Base-by-base conservation (phyloP, 345 rosid genomes). In the Moricandia arvensis region DNA sequence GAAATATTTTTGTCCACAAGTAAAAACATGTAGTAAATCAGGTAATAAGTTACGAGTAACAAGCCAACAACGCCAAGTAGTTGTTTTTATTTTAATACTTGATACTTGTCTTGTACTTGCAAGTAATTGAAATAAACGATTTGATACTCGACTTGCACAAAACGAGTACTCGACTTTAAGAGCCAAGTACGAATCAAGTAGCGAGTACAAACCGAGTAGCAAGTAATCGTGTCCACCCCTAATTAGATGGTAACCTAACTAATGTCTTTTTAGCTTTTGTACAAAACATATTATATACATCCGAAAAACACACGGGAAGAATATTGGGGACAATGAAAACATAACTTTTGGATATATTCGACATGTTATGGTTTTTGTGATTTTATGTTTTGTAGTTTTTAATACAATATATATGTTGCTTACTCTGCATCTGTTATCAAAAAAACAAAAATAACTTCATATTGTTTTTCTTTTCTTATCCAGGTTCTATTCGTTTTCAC, bases 161-260 rank as follows among this genome's bases (percentile, higher is more conserved):
- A n/a, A n/a, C n/a, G n/a, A n/a, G n/a, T n/a, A n/a, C n/a, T n/a
- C n/a, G n/a, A n/a, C n/a, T n/a, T n/a, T n/a, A n/a, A n/a, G n/a
- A n/a, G n/a, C n/a, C n/a, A n/a, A n/a, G n/a, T n/a, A n/a, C n/a
- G n/a, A n/a, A n/a, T n/a, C n/a, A n/a, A n/a, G n/a, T n/a, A n/a
- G n/a, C n/a, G n/a, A n/a, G n/a, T n/a, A n/a, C n/a, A n/a, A n/a
- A n/a, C n/a, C n/a, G n/a, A n/a, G n/a, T n/a, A n/a, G n/a, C n/a
- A n/a, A n/a, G n/a, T n/a, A n/a, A n/a, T n/a, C n/a, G n/a, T n/a
- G n/a, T n/a, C n/a, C n/a, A n/a, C n/a, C n/a, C n/a, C n/a, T n/a
- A n/a, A 21, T 21, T 21, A 63, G 17, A 37, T 63, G 16, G 53
- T 37, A 63, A 38, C 68, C 53, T 37, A 63, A 63, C 68, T 63